Conservation (phyloP, 2,329 filamentous ascomycete species). For the Neonectria magnoliae region DNA sequence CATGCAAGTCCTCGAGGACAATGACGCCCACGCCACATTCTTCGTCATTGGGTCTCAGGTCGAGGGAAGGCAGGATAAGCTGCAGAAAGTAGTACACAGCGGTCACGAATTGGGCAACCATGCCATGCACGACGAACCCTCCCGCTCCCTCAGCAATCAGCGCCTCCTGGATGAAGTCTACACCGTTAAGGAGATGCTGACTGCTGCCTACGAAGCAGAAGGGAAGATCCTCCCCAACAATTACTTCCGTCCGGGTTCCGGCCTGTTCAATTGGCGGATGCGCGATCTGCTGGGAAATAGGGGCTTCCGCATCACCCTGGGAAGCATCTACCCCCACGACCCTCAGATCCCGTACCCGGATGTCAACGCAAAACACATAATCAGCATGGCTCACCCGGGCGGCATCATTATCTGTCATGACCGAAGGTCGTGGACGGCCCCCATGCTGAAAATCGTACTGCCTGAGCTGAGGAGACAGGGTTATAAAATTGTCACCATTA, state of each 20-base stretch:
- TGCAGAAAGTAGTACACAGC: slow-evolving; percentile 66
- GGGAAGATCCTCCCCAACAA: slow-evolving; percentile 59
- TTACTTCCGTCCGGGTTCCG: slow-evolving; percentile 86
- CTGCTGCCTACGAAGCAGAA: slow-evolving; percentile 63
- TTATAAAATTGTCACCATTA: slow-evolving; percentile 77
- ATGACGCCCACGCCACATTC: slow-evolving; percentile 81
- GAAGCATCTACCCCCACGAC: slow-evolving; percentile 89
- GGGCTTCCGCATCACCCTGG: slow-evolving; percentile 79
- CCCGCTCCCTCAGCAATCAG: slow-evolving; percentile 66
- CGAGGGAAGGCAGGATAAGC: slow-evolving; percentile 60
- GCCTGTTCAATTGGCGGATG: slow-evolving; percentile 82
- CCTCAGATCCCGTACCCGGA: slow-evolving; percentile 78
- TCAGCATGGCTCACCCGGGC: slow-evolving; percentile 82
- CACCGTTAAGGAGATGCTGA: slow-evolving; percentile 70
- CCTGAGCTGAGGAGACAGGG: slow-evolving; percentile 76
- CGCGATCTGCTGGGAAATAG: slow-evolving; percentile 66
- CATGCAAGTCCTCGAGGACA: slow-evolving; percentile 69
- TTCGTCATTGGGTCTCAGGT: slow-evolving; percentile 89
- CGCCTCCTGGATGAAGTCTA: slow-evolving; percentile 72
- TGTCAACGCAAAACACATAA: slow-evolving; percentile 80
- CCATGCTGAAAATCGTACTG: slow-evolving; percentile 79
- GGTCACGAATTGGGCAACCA: slow-evolving; percentile 86
- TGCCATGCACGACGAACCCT: slow-evolving; percentile 87
- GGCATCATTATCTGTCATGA: slow-evolving; percentile 90
- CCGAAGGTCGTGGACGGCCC: slow-evolving; percentile 80